A percentile compares a stretch with the other conserved stretches of the same genome.
Conservation (phyloP, 805 yeast species). For the Nakazawaea peltata region DNA sequence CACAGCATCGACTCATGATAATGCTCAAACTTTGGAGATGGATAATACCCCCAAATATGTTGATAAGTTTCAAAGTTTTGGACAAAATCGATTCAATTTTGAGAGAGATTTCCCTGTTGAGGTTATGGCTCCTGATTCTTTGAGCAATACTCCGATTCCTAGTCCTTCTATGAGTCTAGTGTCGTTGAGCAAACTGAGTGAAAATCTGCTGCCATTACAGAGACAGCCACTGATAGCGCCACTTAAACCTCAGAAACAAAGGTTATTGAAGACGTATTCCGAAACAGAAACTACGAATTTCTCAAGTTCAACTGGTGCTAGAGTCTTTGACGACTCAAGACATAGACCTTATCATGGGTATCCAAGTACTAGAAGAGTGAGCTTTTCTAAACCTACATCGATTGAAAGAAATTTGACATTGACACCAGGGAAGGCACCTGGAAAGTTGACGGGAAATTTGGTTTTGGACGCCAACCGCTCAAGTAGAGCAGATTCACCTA, state of each 20-base stretch:
- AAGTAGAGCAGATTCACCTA: slow-evolving; percentile 10
- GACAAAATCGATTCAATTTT: neutral
- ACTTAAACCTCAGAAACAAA: slow-evolving; percentile 11
- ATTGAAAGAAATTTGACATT: no score
- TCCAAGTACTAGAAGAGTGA: slow-evolving; percentile 6
- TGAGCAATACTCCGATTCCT: slow-evolving; percentile 3
- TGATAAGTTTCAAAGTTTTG: neutral
- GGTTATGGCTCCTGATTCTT: slow-evolving; percentile 9
- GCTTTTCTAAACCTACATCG: neutral
- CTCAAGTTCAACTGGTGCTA: slow-evolving; percentile 43
- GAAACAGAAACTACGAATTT: slow-evolving; percentile 59
- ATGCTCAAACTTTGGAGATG: slow-evolving; percentile 6
- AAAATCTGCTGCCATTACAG: no score
- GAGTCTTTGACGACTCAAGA: slow-evolving; percentile 44
- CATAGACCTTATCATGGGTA: slow-evolving; percentile 32
- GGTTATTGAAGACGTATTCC: slow-evolving; percentile 49
- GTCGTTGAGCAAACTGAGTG: neutral
- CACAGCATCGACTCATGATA: slow-evolving; percentile 8
- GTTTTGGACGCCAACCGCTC: slow-evolving; percentile 1
- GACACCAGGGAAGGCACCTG: no score
- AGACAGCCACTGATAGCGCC: neutral
- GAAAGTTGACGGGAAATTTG: no score
- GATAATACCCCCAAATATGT: neutral
- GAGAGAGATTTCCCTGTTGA: slow-evolving; percentile 10
- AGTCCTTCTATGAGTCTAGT: neutral